A percentile compares a stretch with the other conserved stretches of the same genome.
Conservation (phyloP, 2,329 filamentous ascomycete genomes). For the Nothophoma quercina region DNA sequence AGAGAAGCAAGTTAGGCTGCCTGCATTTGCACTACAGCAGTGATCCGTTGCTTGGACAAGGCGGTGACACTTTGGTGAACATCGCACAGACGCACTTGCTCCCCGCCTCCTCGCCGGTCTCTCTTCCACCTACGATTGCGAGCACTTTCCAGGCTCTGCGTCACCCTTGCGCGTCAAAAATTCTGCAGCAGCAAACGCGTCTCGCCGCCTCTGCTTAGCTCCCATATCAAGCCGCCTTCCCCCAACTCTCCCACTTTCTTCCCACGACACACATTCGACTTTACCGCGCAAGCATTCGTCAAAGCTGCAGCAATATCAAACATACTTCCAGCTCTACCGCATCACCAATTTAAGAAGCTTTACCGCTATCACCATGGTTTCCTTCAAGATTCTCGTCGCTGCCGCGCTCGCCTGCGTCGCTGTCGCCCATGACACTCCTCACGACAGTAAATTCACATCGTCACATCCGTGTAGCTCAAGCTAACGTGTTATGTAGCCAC, state of each 20-base stretch:
- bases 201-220: constrained; percentile 16
- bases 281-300: constrained; percentile 20
- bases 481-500: constrained; percentile 22
- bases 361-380: constrained; percentile 35
- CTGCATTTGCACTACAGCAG: constrained; percentile 24
- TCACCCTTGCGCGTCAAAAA: constrained; percentile 11
- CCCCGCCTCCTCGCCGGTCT: constrained; percentile 2
- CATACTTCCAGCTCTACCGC: constrained; percentile 28
- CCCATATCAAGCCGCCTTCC: constrained; percentile 23
- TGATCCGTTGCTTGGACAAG: constrained; percentile 16
- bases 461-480: constrained; percentile 5
- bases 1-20: constrained; percentile 19
- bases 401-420: constrained; percentile 29
- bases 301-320: constrained; percentile 31
- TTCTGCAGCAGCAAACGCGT: constrained; percentile 20
- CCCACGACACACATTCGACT: constrained; percentile 25
- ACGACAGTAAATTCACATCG: constrained; percentile 20
- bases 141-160: constrained; percentile 14
- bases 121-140: constrained; percentile 24
- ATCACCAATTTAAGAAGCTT: constrained; percentile 24
- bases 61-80: constrained; percentile 23
- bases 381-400: constrained; percentile 34
- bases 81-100: constrained; percentile 13
- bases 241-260: constrained; percentile 13
- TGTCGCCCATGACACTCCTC: constrained; percentile 22